Base-by-base conservation (phyloP, 208 protist species). In the Trypanosoma caninum region DNA sequence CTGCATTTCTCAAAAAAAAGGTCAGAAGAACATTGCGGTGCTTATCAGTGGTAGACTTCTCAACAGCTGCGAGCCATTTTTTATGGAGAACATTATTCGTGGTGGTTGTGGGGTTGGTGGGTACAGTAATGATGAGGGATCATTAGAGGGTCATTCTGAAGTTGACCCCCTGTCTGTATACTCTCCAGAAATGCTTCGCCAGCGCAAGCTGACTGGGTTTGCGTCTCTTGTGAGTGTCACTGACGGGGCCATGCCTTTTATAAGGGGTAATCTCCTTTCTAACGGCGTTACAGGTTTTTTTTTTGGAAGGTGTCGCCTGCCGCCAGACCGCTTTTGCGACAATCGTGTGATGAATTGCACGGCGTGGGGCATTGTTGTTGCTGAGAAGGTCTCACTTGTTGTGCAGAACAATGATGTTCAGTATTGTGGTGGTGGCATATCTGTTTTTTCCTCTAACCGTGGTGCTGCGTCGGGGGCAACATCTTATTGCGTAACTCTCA, bases 1-100 rank as follows among this genome's bases (percentile, higher is more conserved):
- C 48, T 41, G 65, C 33, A 71, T 82, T 25, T 46, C 64, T 28
- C 69, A 78, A 59, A 75, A 59, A 46, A 30, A 45, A 30, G 71
- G 51, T 16, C 13, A 47, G 13, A 53, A 48, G 27, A 59, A 56
- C 31, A 27, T 59, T 3, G 65, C 63, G 5, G 65, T 72, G 3
- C 41, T 71, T n/a, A 71, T 75, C 16, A 75, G 76, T 51, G 65
- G 63, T 14, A 48, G 65, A 18, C 44, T 65, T 9, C 18, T 51
- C 28, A 13, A 38, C 18, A 7, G 2, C 0, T 66, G 66, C 37
- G 47, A 70, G 22, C 48, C 63, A 9, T 22, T 72, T 16, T 65
- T 82, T 54, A 63, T 38, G 38, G 76, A 82, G 28, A 82, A 82
- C 46, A 75, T 82, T 40, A 65, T 82, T 46, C 55, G 45, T 30